Percentiles rank a stretch among this genome's conserved stretches.
These are phyloP conservation scores for Sugiyamaella marilandica DNA, from an alignment of 805 yeast species.

Conservation along the genomic window DNA sequence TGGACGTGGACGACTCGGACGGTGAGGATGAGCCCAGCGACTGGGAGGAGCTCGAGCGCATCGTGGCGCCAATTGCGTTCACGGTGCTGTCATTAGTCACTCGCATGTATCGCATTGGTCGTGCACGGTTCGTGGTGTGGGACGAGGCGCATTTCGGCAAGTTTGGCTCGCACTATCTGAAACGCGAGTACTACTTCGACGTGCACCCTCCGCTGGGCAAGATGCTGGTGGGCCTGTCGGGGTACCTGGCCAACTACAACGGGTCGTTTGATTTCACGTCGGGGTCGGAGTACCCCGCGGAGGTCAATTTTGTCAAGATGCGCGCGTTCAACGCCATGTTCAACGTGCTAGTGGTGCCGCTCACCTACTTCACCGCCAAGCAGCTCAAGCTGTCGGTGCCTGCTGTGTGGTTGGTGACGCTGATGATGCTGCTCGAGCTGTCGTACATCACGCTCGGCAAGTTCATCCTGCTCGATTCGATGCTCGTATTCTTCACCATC, in stretches of 20 bases:
- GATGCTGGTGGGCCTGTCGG: slow-evolving; percentile 84
- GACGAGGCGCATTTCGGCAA: slow-evolving; percentile 98
- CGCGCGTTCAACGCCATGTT: slow-evolving; percentile 82
- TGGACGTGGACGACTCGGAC: not conserved
- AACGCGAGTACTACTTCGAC: slow-evolving; percentile 88
- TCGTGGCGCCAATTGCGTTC: slow-evolving; percentile 38
- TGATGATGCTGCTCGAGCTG: slow-evolving; percentile 70
- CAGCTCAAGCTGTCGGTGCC: slow-evolving; percentile 66
- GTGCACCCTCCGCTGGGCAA: slow-evolving; percentile 98
- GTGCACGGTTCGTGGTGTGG: slow-evolving; percentile 76
- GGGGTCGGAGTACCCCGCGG: slow-evolving; percentile 69
- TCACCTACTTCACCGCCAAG: slow-evolving; percentile 78
- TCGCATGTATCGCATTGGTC: slow-evolving; percentile 60
- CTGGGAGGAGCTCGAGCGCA: slow-evolving; percentile 23
- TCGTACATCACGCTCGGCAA: slow-evolving; percentile 82
- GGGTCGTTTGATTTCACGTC: slow-evolving; percentile 89
- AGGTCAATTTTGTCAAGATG: slow-evolving; percentile 74
- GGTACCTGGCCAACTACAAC: slow-evolving; percentile 78
- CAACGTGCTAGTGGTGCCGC: slow-evolving; percentile 78
- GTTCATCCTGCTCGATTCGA: slow-evolving; percentile 87
- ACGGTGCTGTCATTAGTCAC: slow-evolving; percentile 54
- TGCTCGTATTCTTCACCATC: slow-evolving; percentile 82
- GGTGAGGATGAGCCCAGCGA: not conserved
- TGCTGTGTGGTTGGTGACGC: slow-evolving; percentile 71
- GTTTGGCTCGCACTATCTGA: slow-evolving; percentile 86